Evolutionary conservation across 2,329 filamentous ascomycete species (phyloP).

Genomic region (Nectriaceae sp.): DNA sequence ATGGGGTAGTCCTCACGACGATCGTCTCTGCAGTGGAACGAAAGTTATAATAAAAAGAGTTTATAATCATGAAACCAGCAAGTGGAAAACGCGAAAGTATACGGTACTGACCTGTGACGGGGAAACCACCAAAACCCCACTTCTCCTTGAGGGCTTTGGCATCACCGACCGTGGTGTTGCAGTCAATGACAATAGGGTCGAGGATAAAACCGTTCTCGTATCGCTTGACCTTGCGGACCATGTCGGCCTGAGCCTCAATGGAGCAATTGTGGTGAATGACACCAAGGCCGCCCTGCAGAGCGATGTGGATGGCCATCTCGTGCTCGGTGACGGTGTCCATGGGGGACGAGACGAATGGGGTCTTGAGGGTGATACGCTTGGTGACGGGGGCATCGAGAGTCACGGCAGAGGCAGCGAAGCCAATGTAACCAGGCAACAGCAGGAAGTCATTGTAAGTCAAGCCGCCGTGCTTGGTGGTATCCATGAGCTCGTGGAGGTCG

Average conservation of each 20-base stretch:
- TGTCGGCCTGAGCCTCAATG: slow-evolving; percentile 94
- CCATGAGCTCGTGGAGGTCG: slow-evolving; percentile 80
- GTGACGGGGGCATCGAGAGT: slow-evolving; percentile 88
- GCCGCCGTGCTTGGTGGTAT: slow-evolving; percentile 89
- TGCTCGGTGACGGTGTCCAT: slow-evolving; percentile 99
- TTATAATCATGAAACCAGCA: slow-evolving; percentile 72
- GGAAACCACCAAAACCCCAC: slow-evolving; percentile 98
- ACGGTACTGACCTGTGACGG: slow-evolving; percentile 84
- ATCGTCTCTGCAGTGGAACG: slow-evolving; percentile 96
- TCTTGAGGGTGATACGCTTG: slow-evolving; percentile 94
- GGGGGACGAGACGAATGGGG: slow-evolving; percentile 93
- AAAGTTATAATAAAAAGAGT: slow-evolving; percentile 91
- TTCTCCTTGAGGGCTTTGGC: slow-evolving; percentile 92
- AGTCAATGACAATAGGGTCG: slow-evolving; percentile 89
- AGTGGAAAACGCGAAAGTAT: slow-evolving; percentile 13
- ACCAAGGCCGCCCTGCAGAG: slow-evolving; percentile 82
- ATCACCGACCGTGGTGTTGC: slow-evolving; percentile 85
- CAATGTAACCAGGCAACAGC: slow-evolving; percentile 94
- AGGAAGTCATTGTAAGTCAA: slow-evolving; percentile 99
- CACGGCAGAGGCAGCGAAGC: slow-evolving; percentile 91
- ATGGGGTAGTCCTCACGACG: slow-evolving; percentile 73
- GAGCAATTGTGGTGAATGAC: slow-evolving; percentile 99
- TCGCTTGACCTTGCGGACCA: slow-evolving; percentile 98
- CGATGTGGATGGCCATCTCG: slow-evolving; percentile 99
- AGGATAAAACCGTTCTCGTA: slow-evolving; percentile 99